Conservation (phyloP, 768 basidiomycete species). For the Lactarius sp. region DNA sequence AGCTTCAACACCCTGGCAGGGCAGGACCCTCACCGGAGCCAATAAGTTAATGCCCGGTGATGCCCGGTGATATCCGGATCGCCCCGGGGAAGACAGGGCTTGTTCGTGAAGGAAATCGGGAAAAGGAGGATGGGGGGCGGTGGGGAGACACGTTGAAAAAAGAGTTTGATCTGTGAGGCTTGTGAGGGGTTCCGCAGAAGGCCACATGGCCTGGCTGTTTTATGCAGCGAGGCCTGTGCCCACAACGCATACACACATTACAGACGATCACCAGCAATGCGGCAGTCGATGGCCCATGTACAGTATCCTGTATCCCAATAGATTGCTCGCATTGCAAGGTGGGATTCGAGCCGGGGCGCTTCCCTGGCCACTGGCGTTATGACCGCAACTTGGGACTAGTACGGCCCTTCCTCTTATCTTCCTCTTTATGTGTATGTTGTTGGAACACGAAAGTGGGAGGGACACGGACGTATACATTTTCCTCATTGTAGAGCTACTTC, state of each 20-base stretch:
- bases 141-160: no score
- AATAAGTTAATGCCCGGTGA: no score
- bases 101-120: no score
- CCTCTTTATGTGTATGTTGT: neutral
- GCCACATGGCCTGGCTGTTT: no score
- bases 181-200: no score
- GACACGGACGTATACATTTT: neutral
- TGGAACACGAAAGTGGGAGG: neutral
- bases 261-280: neutral
- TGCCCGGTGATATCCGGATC: no score
- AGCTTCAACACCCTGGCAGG: no score
- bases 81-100: no score
- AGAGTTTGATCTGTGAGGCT: no score
- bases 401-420: neutral
- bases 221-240: neutral
- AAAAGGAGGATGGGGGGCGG: no score
- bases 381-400: neutral
- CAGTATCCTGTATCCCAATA: no score
- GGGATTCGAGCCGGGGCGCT: neutral
- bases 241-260: neutral
- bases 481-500: neutral
- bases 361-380: conserved; percentile 3
- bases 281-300: neutral
- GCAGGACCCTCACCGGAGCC: no score
- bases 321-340: neutral